Percentiles rank a stretch among this genome's conserved stretches.
Evolutionary conservation across 169 alveolate genomes (phyloP).

Genomic region (Plasmodium ovale): DNA sequence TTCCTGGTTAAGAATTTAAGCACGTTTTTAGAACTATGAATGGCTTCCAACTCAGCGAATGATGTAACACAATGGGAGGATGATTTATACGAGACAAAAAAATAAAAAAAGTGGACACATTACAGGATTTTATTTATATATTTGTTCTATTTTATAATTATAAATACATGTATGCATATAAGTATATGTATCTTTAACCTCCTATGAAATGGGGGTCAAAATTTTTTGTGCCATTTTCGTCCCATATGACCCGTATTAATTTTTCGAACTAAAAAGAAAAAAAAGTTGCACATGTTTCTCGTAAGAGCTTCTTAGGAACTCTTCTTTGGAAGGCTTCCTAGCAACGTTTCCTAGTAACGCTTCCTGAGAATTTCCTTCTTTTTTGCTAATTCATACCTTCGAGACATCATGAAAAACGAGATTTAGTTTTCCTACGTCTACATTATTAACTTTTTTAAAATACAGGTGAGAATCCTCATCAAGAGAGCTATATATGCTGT

Average conservation of each 20-base stretch:
- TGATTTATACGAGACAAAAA: too few species aligned
- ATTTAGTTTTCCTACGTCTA: conserved; percentile 55
- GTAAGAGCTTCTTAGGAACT: too few species aligned
- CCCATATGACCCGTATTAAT: conserved; percentile 42
- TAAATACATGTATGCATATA: too few species aligned
- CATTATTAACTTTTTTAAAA: conserved; percentile 51
- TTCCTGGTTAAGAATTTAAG: conserved; percentile 6
- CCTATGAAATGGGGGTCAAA: conserved; percentile 43
- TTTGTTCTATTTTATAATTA: too few species aligned
- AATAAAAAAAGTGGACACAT: too few species aligned
- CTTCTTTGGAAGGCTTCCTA: too few species aligned
- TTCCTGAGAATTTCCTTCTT: not conserved
- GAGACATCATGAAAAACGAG: conserved; percentile 20
- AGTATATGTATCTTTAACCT: conserved; percentile 23
- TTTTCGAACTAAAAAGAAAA: conserved; percentile 31
- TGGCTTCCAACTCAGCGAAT: not conserved
- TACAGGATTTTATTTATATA: too few species aligned
- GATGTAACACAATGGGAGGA: too few species aligned
- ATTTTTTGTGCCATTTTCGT: conserved; percentile 48
- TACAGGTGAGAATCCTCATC: conserved; percentile 17
- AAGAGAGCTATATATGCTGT: conserved; percentile 12
- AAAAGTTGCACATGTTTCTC: not conserved
- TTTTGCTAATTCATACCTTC: conserved; percentile 22
- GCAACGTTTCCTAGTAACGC: too few species aligned
- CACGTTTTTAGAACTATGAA: not conserved